phyloP scores from a whole-genome alignment of 2,329 filamentous ascomycete genomes.

The Hirsutella thompsonii region DNA sequence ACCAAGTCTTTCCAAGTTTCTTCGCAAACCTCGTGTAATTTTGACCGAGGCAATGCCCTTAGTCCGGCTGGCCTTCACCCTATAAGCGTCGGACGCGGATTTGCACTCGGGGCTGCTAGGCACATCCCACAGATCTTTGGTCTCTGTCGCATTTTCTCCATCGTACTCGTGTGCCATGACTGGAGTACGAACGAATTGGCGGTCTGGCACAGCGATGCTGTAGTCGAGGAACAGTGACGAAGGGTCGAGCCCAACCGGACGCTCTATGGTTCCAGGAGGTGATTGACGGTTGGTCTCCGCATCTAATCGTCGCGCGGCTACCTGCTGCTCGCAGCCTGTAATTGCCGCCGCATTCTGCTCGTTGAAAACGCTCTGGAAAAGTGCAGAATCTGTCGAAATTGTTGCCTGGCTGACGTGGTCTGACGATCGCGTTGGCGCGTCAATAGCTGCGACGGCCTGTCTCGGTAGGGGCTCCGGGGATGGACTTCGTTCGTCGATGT shows the following conservation, averaged over 20 bases:
- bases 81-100: not conserved
- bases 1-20: constrained; percentile 7
- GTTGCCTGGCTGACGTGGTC: constrained; percentile 16
- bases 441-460: not conserved
- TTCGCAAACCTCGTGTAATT: constrained; percentile 7
- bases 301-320: constrained; percentile 1
- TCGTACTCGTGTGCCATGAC: too few relatives aligned
- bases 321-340: constrained; percentile 2
- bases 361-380: constrained; percentile 34
- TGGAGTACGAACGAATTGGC: too few relatives aligned
- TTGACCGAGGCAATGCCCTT: constrained; percentile 5
- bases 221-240: too few relatives aligned
- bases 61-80: not conserved
- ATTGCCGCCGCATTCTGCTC: constrained; percentile 26
- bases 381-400: constrained; percentile 32
- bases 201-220: too few relatives aligned
- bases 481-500: constrained; percentile 9
- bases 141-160: not conserved
- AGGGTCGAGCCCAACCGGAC: too few relatives aligned
- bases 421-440: constrained; percentile 9
- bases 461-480: constrained; percentile 4
- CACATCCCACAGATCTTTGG: constrained; percentile 28
- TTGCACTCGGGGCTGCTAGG: constrained; percentile 25
- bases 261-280: not conserved
- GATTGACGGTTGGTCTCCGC: not conserved